phyloP scores from a whole-genome alignment of 1,284 basidiomycete genomes.

The Pseudozyma thailandica region DNA sequence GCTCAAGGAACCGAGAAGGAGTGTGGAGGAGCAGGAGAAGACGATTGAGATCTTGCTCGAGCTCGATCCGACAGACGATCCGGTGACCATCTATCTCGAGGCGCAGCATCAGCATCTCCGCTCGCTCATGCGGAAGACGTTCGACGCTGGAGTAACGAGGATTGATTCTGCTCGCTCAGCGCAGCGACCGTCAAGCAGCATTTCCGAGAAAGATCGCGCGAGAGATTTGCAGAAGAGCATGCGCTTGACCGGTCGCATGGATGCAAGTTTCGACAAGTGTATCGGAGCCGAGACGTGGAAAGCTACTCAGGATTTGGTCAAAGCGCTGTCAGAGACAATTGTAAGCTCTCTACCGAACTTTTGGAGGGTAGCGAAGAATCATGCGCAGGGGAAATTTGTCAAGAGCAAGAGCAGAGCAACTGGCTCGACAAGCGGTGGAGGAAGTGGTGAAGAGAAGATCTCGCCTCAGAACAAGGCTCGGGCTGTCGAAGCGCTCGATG shows the following conservation, averaged over 20 bases:
- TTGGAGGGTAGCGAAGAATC: conserved; percentile 89
- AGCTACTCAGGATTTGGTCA: conserved; percentile 76
- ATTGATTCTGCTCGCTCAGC: conserved; percentile 27
- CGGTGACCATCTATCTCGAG: conserved; percentile 93
- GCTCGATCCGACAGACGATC: conserved; percentile 69
- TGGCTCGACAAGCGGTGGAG: background rate
- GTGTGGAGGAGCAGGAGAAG: conserved; percentile 93
- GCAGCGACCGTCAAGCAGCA: conserved; percentile 60
- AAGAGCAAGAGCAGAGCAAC: conserved; percentile 18
- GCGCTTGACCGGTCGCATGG: conserved; percentile 43
- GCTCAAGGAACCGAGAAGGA: conserved; percentile 80
- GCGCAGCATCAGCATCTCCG: conserved; percentile 88
- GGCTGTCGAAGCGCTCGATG: conserved; percentile 87
- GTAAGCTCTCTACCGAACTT: conserved; percentile 82
- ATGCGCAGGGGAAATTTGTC: conserved; percentile 75
- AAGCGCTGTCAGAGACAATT: conserved; percentile 71
- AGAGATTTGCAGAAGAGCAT: conserved; percentile 66
- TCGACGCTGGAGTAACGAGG: conserved; percentile 69
- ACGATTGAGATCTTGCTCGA: conserved; percentile 79
- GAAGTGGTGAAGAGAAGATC: conserved; percentile 75
- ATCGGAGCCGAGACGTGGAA: conserved; percentile 74
- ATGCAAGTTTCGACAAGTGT: conserved; percentile 46
- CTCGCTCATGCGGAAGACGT: conserved; percentile 79
- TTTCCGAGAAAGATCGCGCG: conserved; percentile 75
- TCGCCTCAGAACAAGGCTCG: conserved; percentile 86